Evolutionary conservation across 2,329 filamentous ascomycete species (phyloP).

Genomic region (Chaetomium strumarium): DNA sequence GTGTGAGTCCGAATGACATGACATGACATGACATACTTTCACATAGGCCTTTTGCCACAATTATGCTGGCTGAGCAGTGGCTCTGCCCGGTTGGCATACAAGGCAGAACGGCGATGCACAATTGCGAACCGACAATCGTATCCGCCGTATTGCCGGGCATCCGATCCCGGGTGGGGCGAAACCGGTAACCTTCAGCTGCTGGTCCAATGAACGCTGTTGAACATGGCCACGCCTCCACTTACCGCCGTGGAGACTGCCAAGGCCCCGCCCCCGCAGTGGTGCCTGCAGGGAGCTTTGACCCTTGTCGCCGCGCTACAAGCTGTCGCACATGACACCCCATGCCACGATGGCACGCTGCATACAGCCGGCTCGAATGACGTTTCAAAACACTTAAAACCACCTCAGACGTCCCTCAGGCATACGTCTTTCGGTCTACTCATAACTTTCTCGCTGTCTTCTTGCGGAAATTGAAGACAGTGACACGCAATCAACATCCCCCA

Average conservation of each 20-base stretch:
- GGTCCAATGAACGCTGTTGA: neutral
- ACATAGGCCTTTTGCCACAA: neutral
- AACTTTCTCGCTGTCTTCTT: neutral
- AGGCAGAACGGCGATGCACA: neutral
- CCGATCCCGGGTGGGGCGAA: neutral
- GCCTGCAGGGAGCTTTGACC: too few relatives aligned
- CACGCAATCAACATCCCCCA: too few relatives aligned
- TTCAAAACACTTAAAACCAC: too few relatives aligned
- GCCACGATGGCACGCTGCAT: too few relatives aligned
- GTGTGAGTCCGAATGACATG: too few relatives aligned
- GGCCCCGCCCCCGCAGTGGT: too few relatives aligned
- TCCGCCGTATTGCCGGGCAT: neutral
- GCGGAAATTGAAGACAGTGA: neutral
- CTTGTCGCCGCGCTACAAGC: too few relatives aligned
- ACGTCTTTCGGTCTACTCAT: too few relatives aligned
- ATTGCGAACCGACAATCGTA: too few relatives aligned
- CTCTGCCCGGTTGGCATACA: neutral
- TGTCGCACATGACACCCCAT: too few relatives aligned
- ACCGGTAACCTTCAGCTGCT: neutral
- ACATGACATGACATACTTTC: neutral
- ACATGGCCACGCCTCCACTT: neutral
- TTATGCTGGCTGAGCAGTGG: neutral
- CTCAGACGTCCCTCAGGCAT: too few relatives aligned
- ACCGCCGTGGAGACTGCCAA: neutral
- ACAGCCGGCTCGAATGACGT: too few relatives aligned